Evolutionary conservation across 2,329 filamentous ascomycete species (phyloP), one percentile per base, ranked within the genome.

Genomic region (Keithomyces neogunnii): DNA sequence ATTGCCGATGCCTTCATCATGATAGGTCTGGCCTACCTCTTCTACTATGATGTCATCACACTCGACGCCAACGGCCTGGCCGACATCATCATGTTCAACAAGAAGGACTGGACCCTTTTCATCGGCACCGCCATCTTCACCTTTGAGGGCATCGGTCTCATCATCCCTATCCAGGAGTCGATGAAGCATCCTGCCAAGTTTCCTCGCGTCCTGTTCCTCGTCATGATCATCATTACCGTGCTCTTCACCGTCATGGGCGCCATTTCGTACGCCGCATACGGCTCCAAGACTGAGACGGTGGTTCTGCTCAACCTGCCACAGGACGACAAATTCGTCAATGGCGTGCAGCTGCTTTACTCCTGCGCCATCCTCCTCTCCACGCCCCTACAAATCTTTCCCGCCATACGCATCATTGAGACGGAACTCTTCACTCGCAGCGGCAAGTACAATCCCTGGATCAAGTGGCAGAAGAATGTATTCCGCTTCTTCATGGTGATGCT

Each of bases 51-150:
- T 63, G 78, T 97, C 56, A 74, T 87, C 59, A 96, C 92, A 2
- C 84, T 99, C 48, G 82, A 82, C 56, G 75, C 73, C 46, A 77
- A 89, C 51, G 89, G 89, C 10, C 71, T 96, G 29, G 79, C 89
- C 4, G 93, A 99, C 65, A 91, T 97, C 62, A 81, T 87, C 59
- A 78, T 86, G 62, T 97, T 99, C 77, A 99, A 99, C 73, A 70
- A 85, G 40, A 82, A 86, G 54, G 86, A 90, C 66, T 99, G 95
- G 93, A 96, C 93, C 0, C 78, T 99, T 4, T 97, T 99, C 67
- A 99, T 99, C 61, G 95, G 93, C 55, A 99, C 95, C 0, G 93
- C 95, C 31, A 97, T 99, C 66, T 99, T 99, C 72, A 97, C 93
- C 0, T 99, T 97, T 64, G 93, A 99, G 66, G 93, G 93, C 31